phyloP scores from a whole-genome alignment of 169 alveolate genomes.

The Cryptosporidium ryanae region DNA sequence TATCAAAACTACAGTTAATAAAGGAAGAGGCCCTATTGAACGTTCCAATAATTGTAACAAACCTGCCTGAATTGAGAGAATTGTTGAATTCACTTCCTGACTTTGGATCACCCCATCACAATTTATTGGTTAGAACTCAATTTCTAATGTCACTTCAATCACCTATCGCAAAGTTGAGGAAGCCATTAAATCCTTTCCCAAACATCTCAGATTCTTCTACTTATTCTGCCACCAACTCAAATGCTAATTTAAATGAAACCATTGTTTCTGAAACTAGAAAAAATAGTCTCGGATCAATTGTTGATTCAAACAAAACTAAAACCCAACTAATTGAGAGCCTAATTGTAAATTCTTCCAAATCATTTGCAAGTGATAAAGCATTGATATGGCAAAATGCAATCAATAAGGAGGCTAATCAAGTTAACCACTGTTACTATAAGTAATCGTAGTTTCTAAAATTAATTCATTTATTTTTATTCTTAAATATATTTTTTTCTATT shows the following conservation, averaged over 20 bases:
- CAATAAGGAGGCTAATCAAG: constrained; percentile 23
- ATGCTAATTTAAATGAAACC: not conserved
- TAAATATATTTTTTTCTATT: constrained; percentile 10
- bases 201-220: constrained; percentile 1
- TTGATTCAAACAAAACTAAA: constrained; percentile 10
- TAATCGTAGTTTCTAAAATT: not conserved
- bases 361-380: not conserved
- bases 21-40: constrained; percentile 64
- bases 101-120: constrained; percentile 73
- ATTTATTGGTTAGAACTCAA: constrained; percentile 55
- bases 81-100: constrained; percentile 54
- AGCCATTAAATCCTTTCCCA: constrained; percentile 71
- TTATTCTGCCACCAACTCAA: not conserved
- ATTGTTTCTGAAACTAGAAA: not conserved
- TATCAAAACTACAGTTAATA: constrained; percentile 41
- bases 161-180: constrained; percentile 62
- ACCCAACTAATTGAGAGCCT: not conserved
- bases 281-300: not conserved
- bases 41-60: constrained; percentile 66
- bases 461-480: not conserved
- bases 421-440: constrained; percentile 39
- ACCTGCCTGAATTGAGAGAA: constrained; percentile 68
- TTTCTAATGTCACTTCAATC: constrained; percentile 65
- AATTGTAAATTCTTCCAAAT: constrained; percentile 15
- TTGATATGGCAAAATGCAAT: constrained; percentile 44